Percentiles rank a stretch among this genome's conserved stretches.
Evolutionary conservation across 2,329 filamentous ascomycete species (phyloP).

Genomic region (Geosmithia putterillii): DNA sequence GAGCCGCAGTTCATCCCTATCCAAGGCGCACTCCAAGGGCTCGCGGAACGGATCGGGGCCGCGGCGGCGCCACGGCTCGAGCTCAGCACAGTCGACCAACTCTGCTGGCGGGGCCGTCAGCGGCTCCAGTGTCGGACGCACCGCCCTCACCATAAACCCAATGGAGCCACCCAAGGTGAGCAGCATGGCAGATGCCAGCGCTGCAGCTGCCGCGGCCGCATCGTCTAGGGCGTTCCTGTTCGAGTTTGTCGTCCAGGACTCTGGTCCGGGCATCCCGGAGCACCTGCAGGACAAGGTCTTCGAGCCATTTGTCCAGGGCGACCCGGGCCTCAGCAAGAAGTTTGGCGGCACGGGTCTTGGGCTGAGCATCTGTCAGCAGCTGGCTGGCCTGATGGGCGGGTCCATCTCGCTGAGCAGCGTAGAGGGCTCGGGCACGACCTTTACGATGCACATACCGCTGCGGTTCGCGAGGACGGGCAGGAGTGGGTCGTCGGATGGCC

Average conservation of each 20-base stretch:
- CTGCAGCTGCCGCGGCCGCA: neutral
- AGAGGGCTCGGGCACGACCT: constrained; percentile 63
- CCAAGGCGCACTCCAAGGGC: constrained; percentile 34
- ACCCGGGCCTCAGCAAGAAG: constrained; percentile 77
- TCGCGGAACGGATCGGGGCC: constrained; percentile 27
- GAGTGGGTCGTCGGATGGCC: neutral
- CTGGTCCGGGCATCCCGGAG: constrained; percentile 72
- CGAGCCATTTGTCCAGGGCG: constrained; percentile 90
- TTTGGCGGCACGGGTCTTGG: constrained; percentile 83
- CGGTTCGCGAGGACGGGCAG: constrained; percentile 53
- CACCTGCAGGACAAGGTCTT: constrained; percentile 74
- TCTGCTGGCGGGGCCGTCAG: constrained; percentile 15
- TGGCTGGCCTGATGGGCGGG: constrained; percentile 75
- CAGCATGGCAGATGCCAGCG: constrained; percentile 27
- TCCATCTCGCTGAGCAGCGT: constrained; percentile 60
- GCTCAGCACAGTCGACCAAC: constrained; percentile 35
- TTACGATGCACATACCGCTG: constrained; percentile 73
- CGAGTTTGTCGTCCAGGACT: constrained; percentile 82
- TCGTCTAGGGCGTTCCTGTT: constrained; percentile 54
- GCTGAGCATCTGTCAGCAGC: constrained; percentile 78
- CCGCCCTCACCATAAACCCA: constrained; percentile 50
- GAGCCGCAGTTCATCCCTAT: constrained; percentile 40
- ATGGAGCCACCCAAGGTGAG: constrained; percentile 40
- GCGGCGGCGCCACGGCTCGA: constrained; percentile 33
- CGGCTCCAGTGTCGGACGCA: constrained; percentile 21